Percentiles rank a stretch among this genome's conserved stretches.
Evolutionary conservation across 495 filamentous ascomycete species (phyloP).

Genomic region (Sporormia fimetaria): DNA sequence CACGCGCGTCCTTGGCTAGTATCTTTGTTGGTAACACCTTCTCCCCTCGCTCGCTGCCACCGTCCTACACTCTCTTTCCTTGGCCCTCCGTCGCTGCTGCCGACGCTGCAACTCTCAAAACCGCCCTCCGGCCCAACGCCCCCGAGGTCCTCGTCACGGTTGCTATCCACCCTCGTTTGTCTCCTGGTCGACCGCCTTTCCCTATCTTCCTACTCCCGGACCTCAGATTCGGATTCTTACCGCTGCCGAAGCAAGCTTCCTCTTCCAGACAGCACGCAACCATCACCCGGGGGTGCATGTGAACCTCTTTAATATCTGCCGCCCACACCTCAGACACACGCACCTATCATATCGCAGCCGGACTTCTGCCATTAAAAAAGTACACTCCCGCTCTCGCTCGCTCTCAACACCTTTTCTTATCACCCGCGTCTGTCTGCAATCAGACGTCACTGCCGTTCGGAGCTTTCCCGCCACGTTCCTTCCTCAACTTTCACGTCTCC

Average conservation of each 20-base stretch:
- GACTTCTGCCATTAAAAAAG: neutral
- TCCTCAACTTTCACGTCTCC: neutral
- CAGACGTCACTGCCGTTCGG: conserved; percentile 10
- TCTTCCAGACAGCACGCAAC: conserved; percentile 17
- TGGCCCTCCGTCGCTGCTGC: neutral
- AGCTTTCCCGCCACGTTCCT: neutral
- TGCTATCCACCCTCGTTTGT: neutral
- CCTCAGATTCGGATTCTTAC: neutral
- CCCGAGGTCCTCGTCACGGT: neutral
- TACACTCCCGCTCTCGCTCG: neutral
- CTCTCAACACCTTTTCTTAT: neutral
- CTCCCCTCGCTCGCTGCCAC: conserved; percentile 8
- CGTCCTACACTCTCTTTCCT: conserved; percentile 15
- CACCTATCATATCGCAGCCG: conserved; percentile 1
- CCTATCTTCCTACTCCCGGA: neutral
- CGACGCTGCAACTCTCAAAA: no score
- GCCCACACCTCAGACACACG: conserved; percentile 1
- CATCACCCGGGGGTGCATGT: conserved; percentile 15
- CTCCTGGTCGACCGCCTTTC: neutral
- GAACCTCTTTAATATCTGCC: conserved; percentile 10
- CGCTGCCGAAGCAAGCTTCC: conserved; percentile 1
- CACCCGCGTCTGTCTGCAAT: neutral
- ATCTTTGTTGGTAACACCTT: conserved; percentile 13
- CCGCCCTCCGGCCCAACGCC: neutral
- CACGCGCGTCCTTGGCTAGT: conserved; percentile 7